Evolutionary conservation across 1,139 yeast species (phyloP), one percentile per base, ranked within the genome.

Genomic region (Protomyces lactucae-debilis): DNA sequence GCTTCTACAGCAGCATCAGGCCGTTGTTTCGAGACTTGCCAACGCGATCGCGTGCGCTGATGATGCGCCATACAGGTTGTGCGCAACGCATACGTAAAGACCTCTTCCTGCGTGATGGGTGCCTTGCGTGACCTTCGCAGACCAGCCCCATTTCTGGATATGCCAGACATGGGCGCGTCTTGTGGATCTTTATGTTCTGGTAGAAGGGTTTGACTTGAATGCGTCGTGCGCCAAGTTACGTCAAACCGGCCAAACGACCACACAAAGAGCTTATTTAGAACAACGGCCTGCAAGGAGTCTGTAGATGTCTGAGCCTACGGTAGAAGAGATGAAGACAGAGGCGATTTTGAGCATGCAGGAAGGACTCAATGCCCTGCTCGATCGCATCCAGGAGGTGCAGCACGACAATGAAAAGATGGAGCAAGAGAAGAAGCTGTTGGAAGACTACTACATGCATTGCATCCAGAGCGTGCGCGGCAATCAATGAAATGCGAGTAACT

Each of bases 331-430:
- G 48, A 45, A 46, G 37, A 48, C 51, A 5, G 60, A 45, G 25
- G 54, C 53, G 16, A 56, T 52, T 2, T n/a, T 56, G 18, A n/a
- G 35, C n/a, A 16, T 56, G 37, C 63, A 59, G 25, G 52, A 52
- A 12, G 63, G 53, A 14, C 57, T 59, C 23, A n/a, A 52, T 43
- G 56, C 63, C 14, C 32, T 59, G 53, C 45, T 59, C n/a, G 57
- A 52, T 10, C 43, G 57, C 16, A 59, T 59, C 14, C 57, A 59
- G 23, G 45, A 36, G 12, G 63, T 59, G 14, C 63, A 59, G 40
- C 21, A 28, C 23, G 63, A 59, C 16, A 56, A 59, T 32, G 57
- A 52, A 32, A 52, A 25, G 43, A 21, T 59, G 21, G 35, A 55
- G 32, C 40, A 36, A 12, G 63, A 59, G 28, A 59, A 59, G 63